Evolutionary conservation across 208 protist genomes (phyloP), one percentile per base, ranked within the genome.

Genomic region (Leishmania amazonensis): DNA sequence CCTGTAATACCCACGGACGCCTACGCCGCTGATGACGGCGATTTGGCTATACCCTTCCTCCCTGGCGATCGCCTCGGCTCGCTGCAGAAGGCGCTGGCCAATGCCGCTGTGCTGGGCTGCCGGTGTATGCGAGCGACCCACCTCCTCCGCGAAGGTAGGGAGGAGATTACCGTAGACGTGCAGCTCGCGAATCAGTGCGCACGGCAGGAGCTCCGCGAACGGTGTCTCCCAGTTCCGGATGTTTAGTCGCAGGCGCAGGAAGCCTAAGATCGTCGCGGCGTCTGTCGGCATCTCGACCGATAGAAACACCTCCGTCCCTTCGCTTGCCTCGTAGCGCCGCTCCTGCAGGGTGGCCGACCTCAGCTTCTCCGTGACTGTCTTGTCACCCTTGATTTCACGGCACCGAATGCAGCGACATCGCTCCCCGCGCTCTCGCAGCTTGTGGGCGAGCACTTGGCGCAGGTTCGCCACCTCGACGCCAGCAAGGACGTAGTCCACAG

Each of bases 391-490:
- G 67, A 98, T 91, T 82, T 99, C 98, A 42, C 98, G 83, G 47
- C 98, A 99, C 54, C 99, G 90, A 53, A 99, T 99, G 88, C 99
- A 99, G 62, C 92, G 85, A 77, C 98, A 99, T 17, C 85, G 87
- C 28, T 90, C 88, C 15, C 98, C 99, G 31, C 97, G 85, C 68
- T 97, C 90, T 28, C 84, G 76, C 90, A 99, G 96, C 74, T 96
- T 93, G 40, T 87, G 70, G 2, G 99, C 93, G 15, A 99, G 95
- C 2, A 99, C 87, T 90, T 99, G 98, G 19, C 99, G 92, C 51
- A 99, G 87, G 90, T 99, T 99, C 24, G 98, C 97, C 54, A 97
- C 91, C 80, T 99, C 99, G 13, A 99, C 98, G 58, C 99, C 99
- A 21, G 90, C 94, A 2, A 99, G 91, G 11, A 99, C 98, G 76